Evolutionary conservation across 2,329 filamentous ascomycete species (phyloP), one percentile per base, ranked within the genome.

Genomic region (Epichloe scottii): DNA sequence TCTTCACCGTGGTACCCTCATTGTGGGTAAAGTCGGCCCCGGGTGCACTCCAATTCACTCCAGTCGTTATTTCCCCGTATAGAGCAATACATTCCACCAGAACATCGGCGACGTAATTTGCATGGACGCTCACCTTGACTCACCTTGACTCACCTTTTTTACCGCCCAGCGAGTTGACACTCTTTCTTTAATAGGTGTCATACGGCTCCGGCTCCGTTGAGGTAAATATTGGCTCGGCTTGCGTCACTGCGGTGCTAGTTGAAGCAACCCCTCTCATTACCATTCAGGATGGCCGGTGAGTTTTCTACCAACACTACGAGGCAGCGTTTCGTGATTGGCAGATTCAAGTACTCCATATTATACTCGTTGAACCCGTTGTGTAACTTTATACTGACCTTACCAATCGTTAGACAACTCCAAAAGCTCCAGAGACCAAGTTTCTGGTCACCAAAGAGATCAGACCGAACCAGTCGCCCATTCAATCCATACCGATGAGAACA

Each of bases 241-340:
- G 17, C 14, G 5, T 40, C 17, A 15, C 35, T 40, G 35, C 37
- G 30, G 14, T 42, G 30, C 47, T 10, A 42, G 38, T 23, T n/a
- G n/a, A 23, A 37, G 19, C 38, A n/a, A 23, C 11, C 3, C n/a
- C 48, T 17, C 48, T 43, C 38, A 7, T 17, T 21, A 4, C 11
- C 35, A 4, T 41, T 30, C 23, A 52, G 15, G 23, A 52, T 52
- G 51, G 47, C 42, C 19, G 47, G 51, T 52, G 42, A 52, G 51
- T 52, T 46, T 30, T 51, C 8, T 21, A 17, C 39, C 14, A 42
- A 49, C 10, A 17, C 14, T 33, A 8, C 33, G 7, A 37, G 7
- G 23, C 19, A 38, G 14, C n/a, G 17, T 21, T 40, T 48, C n/a
- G 12, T 34, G 15, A 50, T 44, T 33, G 21, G 40, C 19, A 38